Evolutionary conservation across 169 alveolate species (phyloP).

Genomic region (Plasmodium sp.): DNA sequence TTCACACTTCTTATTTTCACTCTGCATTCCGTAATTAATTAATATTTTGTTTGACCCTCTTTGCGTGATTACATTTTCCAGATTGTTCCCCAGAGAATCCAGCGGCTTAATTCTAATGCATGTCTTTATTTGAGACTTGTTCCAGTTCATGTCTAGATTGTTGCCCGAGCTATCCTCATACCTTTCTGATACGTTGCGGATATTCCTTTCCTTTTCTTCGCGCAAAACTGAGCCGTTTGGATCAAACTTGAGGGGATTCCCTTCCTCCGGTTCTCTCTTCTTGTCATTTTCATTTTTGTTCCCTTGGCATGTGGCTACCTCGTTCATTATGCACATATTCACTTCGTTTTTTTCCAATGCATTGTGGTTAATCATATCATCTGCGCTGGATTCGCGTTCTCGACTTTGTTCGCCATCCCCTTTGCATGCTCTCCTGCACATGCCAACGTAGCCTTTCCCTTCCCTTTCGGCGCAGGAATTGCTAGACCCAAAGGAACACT

Average conservation of each 20-base stretch:
- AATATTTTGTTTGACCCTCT: constrained; percentile 45
- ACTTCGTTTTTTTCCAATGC: background rate
- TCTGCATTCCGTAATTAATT: constrained; percentile 41
- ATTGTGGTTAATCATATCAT: background rate
- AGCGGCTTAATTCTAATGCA: constrained; percentile 71
- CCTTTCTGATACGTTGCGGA: background rate
- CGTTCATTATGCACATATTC: background rate
- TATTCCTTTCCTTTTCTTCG: constrained; percentile 15
- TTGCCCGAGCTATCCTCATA: constrained; percentile 12
- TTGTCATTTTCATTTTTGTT: background rate
- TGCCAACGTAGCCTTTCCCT: background rate
- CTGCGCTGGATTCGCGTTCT: background rate
- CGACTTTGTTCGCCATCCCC: background rate
- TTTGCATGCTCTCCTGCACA: background rate
- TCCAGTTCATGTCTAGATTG: constrained; percentile 72
- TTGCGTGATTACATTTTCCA: constrained; percentile 46
- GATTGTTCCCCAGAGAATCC: constrained; percentile 23
- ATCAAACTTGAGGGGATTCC: background rate
- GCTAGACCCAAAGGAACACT: background rate
- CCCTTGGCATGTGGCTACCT: background rate
- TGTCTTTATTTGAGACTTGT: constrained; percentile 68
- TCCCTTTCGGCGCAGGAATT: background rate
- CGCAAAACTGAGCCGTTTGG: background rate
- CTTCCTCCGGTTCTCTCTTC: background rate
- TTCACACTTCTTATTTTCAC: constrained; percentile 41